Base-by-base conservation (phyloP, 2,329 filamentous ascomycete species). In the Fusarium fujikuroi region DNA sequence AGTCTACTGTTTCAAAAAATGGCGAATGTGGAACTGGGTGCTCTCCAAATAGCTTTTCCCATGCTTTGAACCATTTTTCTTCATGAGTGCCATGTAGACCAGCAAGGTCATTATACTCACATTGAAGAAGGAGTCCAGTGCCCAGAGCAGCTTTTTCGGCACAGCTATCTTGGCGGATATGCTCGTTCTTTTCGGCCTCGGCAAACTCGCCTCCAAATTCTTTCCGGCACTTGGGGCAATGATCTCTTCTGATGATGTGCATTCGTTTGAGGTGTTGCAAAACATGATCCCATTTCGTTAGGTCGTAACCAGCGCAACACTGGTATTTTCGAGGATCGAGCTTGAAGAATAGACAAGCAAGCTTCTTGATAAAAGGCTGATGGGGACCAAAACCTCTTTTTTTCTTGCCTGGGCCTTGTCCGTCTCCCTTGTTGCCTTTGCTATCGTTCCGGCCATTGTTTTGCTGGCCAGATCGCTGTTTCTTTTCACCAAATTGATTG, bases 101-200 rank as follows among this genome's bases (percentile, higher is more conserved):
- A 0, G 0, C 1, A 3, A 60, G 44, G 10, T 1, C 32, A 0
- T 40, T 7, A 12, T 53, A 60, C 12, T 60, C 57, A 2, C 0
- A 0, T 16, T 16, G 0, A 9, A 40, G 7, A 11, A 60, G 21
- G 0, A 21, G 12, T 0, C 57, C 57, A 1, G 44, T 40, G 1
- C 16, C 44, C 0, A 53, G 6, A 7, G 7, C 9, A 0, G 44
- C 53, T 3, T 15, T 1, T 2, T 6, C 2, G 0, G 1, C 9
- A 15, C 57, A 60, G 8, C 19, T 14, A 5, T 25, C 23, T 3
- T 7, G 23, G 9, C 11, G 34, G 7, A 21, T 8, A 25, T 60
- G 57, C 3, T 25, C 21, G 5, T 60, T 9, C 1, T 21, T 60
- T 7, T 21, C 9, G 1, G 10, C 1, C 4, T 40, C 57, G 1